Evolutionary conservation across 2,329 filamentous ascomycete species (phyloP), one percentile per base, ranked within the genome.

Genomic region (Epichloe sibirici): DNA sequence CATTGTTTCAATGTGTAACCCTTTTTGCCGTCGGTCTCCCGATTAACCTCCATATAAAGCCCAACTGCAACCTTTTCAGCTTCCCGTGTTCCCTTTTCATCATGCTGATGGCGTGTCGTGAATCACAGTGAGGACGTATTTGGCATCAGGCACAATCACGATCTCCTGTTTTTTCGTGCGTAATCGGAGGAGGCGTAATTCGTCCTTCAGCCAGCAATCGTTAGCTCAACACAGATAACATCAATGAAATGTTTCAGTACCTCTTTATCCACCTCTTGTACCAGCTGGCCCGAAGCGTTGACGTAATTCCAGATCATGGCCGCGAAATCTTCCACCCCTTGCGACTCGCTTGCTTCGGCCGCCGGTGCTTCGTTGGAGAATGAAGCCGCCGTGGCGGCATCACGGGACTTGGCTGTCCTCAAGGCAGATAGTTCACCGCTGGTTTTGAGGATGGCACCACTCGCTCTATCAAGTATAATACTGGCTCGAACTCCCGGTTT

Each of bases 81-180:
- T 21, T 39, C 23, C 13, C 3, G 13, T 48, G 9, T 49, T 40
- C 45, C 45, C 44, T 49, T 37, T 45, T 37, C 34, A 56, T 66
- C 68, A 86, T 61, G 81, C 82, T 8, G 81, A 77, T 40, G 86
- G 83, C n/a, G 86, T 89, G 64, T 90, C 87, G 69, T 91, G 87
- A 52, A 91, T 79, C 39, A 90, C 84, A 51, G 90, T 81, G 39
- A 91, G 75, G 46, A 93, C 73, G 67, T 87, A 94, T 63, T 88
- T 90, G 42, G 78, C 63, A 66, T 91, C 88, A 66, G 86, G 87
- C 21, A 91, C 85, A 62, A 93, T 88, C 54, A 93, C 85, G 56
- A 93, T 71, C 67, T 94, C 88, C 60, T 90, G 86, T 67, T 87
- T 90, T 72, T 83, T 89, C n/a, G 87, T 91, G 58, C 88, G 78